These are phyloP conservation scores for Gentiana macrophylla DNA, from an alignment of 257 asterid species.

Conservation along the genomic window DNA sequence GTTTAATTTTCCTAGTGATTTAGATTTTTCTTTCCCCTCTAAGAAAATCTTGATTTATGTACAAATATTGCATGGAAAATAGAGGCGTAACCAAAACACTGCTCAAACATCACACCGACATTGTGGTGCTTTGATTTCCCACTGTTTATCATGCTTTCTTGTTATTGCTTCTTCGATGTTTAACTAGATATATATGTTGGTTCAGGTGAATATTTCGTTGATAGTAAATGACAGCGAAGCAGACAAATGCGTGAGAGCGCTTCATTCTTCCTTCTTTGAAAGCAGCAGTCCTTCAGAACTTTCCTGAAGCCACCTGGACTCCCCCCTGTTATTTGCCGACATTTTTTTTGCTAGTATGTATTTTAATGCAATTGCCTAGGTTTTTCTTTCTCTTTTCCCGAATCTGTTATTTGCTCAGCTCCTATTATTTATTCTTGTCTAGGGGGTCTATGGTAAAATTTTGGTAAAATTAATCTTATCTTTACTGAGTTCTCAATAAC, in stretches of 20 bases:
- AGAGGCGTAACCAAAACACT: too few relatives aligned
- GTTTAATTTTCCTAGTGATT: not conserved
- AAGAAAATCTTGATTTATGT: not conserved
- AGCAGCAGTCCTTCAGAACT: conserved; percentile 37
- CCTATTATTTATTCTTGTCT: too few relatives aligned
- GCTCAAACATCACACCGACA: not conserved
- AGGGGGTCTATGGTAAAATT: too few relatives aligned
- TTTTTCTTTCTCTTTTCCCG: too few relatives aligned
- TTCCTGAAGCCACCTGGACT: not conserved
- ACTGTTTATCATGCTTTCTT: not conserved
- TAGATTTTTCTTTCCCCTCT: not conserved
- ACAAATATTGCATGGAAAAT: not conserved
- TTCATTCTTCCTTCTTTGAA: conserved; percentile 65
- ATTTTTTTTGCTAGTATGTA: too few relatives aligned
- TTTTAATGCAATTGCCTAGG: too few relatives aligned
- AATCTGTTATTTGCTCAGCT: too few relatives aligned
- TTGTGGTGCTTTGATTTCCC: not conserved
- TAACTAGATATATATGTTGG: not conserved
- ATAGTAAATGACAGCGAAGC: conserved; percentile 80
- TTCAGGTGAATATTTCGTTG: conserved; percentile 61
- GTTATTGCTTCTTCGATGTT: not conserved
- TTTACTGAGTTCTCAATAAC: too few relatives aligned
- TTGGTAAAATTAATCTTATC: too few relatives aligned
- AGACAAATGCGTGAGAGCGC: conserved; percentile 67
- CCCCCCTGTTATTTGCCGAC: too few relatives aligned